A percentile compares a stretch with the other conserved stretches of the same genome.
These are phyloP conservation scores for Aspergillus versicolor DNA, from an alignment of 2,329 filamentous ascomycete genomes.

Conservation along the genomic window DNA sequence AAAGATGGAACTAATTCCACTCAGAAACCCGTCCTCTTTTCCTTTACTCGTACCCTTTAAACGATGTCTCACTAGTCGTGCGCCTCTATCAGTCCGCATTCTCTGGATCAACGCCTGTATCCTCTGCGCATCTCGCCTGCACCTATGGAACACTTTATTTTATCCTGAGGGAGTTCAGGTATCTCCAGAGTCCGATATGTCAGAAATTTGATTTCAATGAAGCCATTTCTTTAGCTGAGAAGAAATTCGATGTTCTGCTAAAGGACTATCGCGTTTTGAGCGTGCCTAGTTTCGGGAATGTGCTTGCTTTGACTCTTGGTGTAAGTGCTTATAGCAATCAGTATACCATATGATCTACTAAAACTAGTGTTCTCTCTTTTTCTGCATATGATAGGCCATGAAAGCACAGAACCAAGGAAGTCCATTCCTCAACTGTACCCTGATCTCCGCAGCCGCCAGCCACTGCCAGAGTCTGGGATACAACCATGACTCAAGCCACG, in stretches of 20 bases:
- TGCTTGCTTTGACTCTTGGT: slow-evolving; percentile 22
- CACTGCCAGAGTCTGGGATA: slow-evolving; percentile 23
- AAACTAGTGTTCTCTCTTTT: not conserved
- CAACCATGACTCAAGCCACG: slow-evolving; percentile 17
- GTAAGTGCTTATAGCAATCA: slow-evolving; percentile 14
- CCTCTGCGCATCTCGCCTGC: slow-evolving; percentile 12
- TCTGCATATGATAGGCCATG: slow-evolving; percentile 5
- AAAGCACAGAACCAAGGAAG: slow-evolving; percentile 18
- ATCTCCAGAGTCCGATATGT: slow-evolving; percentile 5
- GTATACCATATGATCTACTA: not conserved
- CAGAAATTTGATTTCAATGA: slow-evolving; percentile 14
- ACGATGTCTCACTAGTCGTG: not conserved
- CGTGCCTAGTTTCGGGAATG: slow-evolving; percentile 24
- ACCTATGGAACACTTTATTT: slow-evolving; percentile 19
- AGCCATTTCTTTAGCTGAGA: slow-evolving; percentile 8
- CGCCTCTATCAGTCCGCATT: slow-evolving; percentile 14
- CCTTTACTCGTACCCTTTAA: slow-evolving; percentile 1
- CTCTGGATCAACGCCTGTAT: slow-evolving; percentile 11
- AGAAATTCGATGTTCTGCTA: slow-evolving; percentile 16
- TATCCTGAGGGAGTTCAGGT: slow-evolving; percentile 20
- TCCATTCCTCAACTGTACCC: slow-evolving; percentile 15
- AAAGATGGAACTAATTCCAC: not conserved
- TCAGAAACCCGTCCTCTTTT: not conserved
- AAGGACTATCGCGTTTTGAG: slow-evolving; percentile 23
- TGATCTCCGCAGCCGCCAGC: slow-evolving; percentile 18